Conservation (phyloP, 176 grass and related monocot genomes). For the Phoenix dactylifera region DNA sequence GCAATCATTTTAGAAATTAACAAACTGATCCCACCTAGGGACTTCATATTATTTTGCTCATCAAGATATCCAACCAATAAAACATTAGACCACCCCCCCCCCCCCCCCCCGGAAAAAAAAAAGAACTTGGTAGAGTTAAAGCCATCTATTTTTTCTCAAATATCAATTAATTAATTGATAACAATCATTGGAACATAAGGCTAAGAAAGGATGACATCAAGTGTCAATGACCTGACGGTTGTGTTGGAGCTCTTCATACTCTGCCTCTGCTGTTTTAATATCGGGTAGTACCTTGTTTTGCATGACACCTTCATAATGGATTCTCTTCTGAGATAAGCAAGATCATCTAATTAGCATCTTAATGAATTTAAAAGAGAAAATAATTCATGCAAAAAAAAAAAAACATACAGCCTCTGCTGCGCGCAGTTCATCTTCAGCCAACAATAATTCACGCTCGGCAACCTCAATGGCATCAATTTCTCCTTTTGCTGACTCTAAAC, state of each 20-base stretch:
- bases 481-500: constrained; percentile 45
- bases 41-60: too few relatives aligned
- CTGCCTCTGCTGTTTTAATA: constrained; percentile 71
- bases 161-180: not conserved
- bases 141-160: too few relatives aligned
- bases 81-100: too few relatives aligned
- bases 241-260: constrained; percentile 41
- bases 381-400: not conserved
- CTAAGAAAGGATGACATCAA: not conserved
- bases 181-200: not conserved
- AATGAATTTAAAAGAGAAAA: constrained; percentile 1
- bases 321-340: constrained; percentile 39
- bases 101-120: too few relatives aligned
- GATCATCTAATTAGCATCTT: not conserved
- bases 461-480: constrained; percentile 34
- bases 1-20: too few relatives aligned
- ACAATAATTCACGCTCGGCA: constrained; percentile 43
- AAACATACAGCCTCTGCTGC: constrained; percentile 47
- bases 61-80: too few relatives aligned
- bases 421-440: constrained; percentile 45
- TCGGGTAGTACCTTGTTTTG: constrained; percentile 54
- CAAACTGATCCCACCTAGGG: too few relatives aligned
- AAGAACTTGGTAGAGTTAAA: too few relatives aligned
- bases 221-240: constrained; percentile 42
- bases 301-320: constrained; percentile 74